These are phyloP conservation scores for Vanrija sp. DNA, from an alignment of 1,284 basidiomycete species.

Conservation along the genomic window DNA sequence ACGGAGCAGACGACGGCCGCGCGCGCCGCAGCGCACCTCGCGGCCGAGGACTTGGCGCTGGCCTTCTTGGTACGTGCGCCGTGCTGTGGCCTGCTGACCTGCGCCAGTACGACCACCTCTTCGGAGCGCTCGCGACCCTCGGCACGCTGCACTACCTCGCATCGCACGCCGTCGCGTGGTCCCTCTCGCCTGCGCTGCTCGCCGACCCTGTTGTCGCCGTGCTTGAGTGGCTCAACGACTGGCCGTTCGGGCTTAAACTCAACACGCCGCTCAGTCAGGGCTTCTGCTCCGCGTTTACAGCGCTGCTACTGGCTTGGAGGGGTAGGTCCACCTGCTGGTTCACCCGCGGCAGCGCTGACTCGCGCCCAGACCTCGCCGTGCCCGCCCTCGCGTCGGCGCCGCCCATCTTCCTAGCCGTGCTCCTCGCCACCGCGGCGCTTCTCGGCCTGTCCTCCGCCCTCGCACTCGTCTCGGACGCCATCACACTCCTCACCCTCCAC, in stretches of 20 bases:
- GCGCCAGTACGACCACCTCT: too few species aligned
- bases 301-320: slow-evolving; percentile 63
- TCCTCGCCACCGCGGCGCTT: slow-evolving; percentile 14
- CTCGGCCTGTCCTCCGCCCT: slow-evolving; percentile 34
- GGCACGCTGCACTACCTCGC: too few species aligned
- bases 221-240: slow-evolving; percentile 75
- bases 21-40: too few species aligned
- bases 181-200: slow-evolving; percentile 1
- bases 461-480: slow-evolving; percentile 25
- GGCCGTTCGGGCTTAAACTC: slow-evolving; percentile 94
- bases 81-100: too few species aligned
- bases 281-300: slow-evolving; percentile 67
- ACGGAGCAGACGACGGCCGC: background rate
- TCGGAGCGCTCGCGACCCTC: too few species aligned
- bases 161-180: too few species aligned
- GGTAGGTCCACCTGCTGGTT: slow-evolving; percentile 54
- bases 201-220: slow-evolving; percentile 11
- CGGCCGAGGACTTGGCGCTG: too few species aligned
- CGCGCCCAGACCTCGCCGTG: slow-evolving; percentile 11
- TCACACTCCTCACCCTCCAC: slow-evolving; percentile 61
- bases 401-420: slow-evolving; percentile 1
- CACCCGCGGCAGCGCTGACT: background rate
- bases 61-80: too few species aligned
- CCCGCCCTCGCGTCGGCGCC: slow-evolving; percentile 8
- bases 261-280: slow-evolving; percentile 87